Conservation (phyloP, 352 stramenopile species). For the Halophytophthora batemanensis region DNA sequence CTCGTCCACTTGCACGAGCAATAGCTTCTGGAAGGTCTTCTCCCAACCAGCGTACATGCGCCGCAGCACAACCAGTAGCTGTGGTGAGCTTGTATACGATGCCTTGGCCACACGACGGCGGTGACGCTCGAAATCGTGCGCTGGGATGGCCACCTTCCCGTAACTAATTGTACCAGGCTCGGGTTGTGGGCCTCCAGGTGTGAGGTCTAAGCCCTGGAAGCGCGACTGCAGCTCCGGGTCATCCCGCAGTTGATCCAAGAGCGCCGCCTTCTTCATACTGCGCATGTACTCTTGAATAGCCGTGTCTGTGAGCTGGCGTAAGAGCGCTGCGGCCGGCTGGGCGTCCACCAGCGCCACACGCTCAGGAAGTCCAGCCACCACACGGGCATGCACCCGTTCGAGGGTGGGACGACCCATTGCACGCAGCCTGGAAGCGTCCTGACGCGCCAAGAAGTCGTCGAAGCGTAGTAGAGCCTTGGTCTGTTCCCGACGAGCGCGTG, state of each 20-base stretch:
- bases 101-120: constrained; percentile 37
- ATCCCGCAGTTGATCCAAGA: constrained; percentile 61
- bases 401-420: constrained; percentile 79
- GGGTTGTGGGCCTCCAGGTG: constrained; percentile 17
- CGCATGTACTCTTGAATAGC: constrained; percentile 89
- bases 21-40: constrained; percentile 77
- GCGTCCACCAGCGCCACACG: constrained; percentile 58
- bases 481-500: constrained; percentile 54
- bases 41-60: constrained; percentile 91
- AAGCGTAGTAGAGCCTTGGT: constrained; percentile 89
- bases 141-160: constrained; percentile 81
- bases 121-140: constrained; percentile 58
- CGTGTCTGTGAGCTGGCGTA: constrained; percentile 85
- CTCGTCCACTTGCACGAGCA: constrained; percentile 62
- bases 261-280: constrained; percentile 91
- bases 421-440: constrained; percentile 65
- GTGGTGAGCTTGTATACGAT: constrained; percentile 58
- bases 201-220: constrained; percentile 70
- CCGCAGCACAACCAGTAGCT: constrained; percentile 75
- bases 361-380: constrained; percentile 77
- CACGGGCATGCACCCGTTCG: constrained; percentile 79
- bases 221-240: constrained; percentile 58
- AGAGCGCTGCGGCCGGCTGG: constrained; percentile 48
- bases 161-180: constrained; percentile 29
- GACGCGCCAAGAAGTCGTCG: constrained; percentile 87